These are phyloP conservation scores for Carex pumila DNA, from an alignment of 176 grass and related monocot genomes.

Conservation along the genomic window DNA sequence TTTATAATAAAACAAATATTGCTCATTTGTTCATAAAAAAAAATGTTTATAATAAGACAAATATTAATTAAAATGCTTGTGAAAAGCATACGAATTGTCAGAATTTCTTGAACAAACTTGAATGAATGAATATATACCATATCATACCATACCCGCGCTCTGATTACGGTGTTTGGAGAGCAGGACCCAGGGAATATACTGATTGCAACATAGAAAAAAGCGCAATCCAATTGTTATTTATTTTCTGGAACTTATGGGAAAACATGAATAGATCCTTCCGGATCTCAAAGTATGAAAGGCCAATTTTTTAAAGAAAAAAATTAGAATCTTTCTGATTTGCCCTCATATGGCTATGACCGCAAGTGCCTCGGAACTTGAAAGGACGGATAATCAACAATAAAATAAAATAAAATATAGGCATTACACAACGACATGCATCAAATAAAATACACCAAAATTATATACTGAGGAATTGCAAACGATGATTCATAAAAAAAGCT, in stretches of 20 bases:
- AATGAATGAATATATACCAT: not conserved
- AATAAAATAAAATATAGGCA: not conserved
- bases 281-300: constrained; percentile 3
- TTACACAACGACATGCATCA: not conserved
- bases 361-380: not conserved
- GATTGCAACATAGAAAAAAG: constrained; percentile 13
- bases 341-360: not conserved
- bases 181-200: constrained; percentile 21
- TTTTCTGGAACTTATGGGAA: constrained; percentile 3
- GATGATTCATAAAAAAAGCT: too few species aligned
- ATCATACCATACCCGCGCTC: not conserved
- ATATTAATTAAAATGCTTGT: not conserved
- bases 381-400: not conserved
- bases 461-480: not conserved
- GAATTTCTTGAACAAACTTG: not conserved
- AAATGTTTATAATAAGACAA: not conserved
- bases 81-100: not conserved
- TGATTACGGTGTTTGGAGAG: constrained; percentile 17
- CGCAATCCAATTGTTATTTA: constrained; percentile 8
- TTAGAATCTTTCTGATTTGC: not conserved
- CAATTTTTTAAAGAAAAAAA: not conserved
- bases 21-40: too few species aligned
- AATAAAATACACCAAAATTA: not conserved
- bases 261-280: not conserved
- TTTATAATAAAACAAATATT: not conserved